Base-by-base conservation (phyloP, 192 early-diverging fungal genomes). In the Coemansia sp. region DNA sequence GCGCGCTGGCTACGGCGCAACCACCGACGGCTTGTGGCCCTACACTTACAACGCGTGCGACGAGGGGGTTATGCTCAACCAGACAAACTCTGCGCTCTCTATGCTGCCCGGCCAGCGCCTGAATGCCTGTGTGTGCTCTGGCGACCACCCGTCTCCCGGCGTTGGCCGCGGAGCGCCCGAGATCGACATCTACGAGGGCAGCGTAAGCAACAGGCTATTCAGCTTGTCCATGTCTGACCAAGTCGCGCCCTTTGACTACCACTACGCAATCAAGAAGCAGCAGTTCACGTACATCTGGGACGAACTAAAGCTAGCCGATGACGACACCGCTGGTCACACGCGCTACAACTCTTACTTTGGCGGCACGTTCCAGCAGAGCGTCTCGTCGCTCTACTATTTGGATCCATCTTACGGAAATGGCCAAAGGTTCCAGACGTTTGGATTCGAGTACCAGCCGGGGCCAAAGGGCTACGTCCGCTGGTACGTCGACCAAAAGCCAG, bases 21-120 rank as follows among this genome's bases (percentile, higher is more conserved):
- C 80, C 24, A 86, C 83, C 40, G 85, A 83, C 39, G 83, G 85
- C 0, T 60, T 80, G 38, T 85, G 82, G 77, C 83, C 85, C 9
- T 86, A 76, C 60, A 76, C 83, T 1, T 80, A 82, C 46, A 70
- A 74, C 67, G 37, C 63, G 22, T 86, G 83, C 63, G 81, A 82
- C 54, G 74, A 70, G 42, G 83, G 83, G 18, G 83, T 81, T 9
- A 59, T 83, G 56, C 62, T 72, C 22, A 84, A 84, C 68, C 83
- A 84, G 64, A 81, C 83, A 21, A 81, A 81, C 63, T 71, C 83
- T 12, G 70, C 75, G 18, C 74, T 78, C 10, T 84, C 83, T 15
- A 74, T 65, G 69, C 70, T 76, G 38, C 81, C 83, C 4, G 83
- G 83, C 19, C 84, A 83, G 63, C 81, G 74, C 8, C 78, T 86